A percentile compares a stretch with the other conserved stretches of the same genome.
Conservation (phyloP, 306 rosid genomes). For the Ziziphus jujuba region DNA sequence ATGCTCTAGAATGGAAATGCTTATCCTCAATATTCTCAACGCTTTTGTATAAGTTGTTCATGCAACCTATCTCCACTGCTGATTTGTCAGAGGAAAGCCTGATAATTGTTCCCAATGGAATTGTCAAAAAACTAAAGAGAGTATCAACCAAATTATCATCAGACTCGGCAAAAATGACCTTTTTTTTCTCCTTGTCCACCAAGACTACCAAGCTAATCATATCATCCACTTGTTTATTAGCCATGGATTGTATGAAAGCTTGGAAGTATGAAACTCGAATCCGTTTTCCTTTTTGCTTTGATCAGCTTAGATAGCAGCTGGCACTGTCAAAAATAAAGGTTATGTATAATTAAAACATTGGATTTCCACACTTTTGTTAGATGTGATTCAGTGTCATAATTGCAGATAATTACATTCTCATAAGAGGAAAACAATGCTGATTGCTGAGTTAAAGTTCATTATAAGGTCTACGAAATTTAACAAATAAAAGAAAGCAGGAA, state of each 20-base stretch:
- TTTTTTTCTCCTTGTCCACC: slow-evolving; percentile 3
- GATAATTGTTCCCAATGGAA: neutral
- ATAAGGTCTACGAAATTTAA: too few relatives aligned
- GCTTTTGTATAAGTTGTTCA: too few relatives aligned
- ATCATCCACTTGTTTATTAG: neutral
- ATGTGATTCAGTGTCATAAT: too few relatives aligned
- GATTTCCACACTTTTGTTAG: too few relatives aligned
- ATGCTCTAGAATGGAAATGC: neutral
- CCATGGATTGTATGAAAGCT: neutral
- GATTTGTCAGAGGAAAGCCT: neutral
- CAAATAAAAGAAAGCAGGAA: too few relatives aligned
- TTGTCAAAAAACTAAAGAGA: slow-evolving; percentile 19
- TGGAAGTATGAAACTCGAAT: neutral
- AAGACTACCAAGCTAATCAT: neutral
- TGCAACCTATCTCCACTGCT: neutral
- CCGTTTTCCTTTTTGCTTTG: neutral
- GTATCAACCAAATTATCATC: slow-evolving; percentile 1
- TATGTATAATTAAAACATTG: too few relatives aligned
- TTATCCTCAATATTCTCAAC: too few relatives aligned
- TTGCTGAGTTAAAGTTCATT: too few relatives aligned
- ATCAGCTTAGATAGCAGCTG: too few relatives aligned
- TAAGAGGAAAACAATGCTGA: too few relatives aligned
- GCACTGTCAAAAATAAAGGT: too few relatives aligned
- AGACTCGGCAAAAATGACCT: neutral
- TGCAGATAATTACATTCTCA: too few relatives aligned